Evolutionary conservation across 2,329 filamentous ascomycete genomes (phyloP), one percentile per base, ranked within the genome.

Genomic region (Trichoderma oligosporum): DNA sequence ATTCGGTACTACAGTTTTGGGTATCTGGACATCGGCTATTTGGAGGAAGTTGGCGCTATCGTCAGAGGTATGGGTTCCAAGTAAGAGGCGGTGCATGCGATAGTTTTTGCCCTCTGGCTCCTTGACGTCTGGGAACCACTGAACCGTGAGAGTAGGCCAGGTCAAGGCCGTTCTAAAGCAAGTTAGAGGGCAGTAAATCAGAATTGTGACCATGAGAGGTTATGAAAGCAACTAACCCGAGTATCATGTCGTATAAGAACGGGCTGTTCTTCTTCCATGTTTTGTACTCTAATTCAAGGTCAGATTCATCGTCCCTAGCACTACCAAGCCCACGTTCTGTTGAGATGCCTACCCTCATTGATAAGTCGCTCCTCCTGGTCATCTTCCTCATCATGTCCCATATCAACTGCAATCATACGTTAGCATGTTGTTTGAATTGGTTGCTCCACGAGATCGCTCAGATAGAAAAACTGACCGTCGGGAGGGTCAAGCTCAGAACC

Each of bases 251-350:
- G 73, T 99, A 99, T 66, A 99, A 87, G 70, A 97, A 97, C 3
- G 94, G 92, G 63, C 89, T 91, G 75, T 99, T 99, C 80, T 99
- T 99, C 82, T 99, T 99, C 94, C 94, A 99, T 64, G 93, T 97
- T 74, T 99, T 99, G 83, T 99, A 99, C 73, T 99, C 94, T 91
- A 66, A 38, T 31, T 16, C 31, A 5, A 39, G 44, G n/a, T 24
- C 16, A 38, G 27, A 39, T 66, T 14, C 60, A 54, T 38, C 33
- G 22, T 44, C 16, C 31, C 18, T n/a, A n/a, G n/a, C 38, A 12
- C 9, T 27, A 35, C 6, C 24, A 18, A 35, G 31, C 12, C 18
- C 47, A 14, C 42, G 6, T 9, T 18, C 49, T n/a, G 27, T 14
- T 31, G 36, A 41, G 38, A 25, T 20, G 56, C 63, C 49, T 77